These are phyloP conservation scores for barley (Hordeum vulgare) DNA, from an alignment of 176 grass and related monocot species.

Conservation along the genomic window DNA sequence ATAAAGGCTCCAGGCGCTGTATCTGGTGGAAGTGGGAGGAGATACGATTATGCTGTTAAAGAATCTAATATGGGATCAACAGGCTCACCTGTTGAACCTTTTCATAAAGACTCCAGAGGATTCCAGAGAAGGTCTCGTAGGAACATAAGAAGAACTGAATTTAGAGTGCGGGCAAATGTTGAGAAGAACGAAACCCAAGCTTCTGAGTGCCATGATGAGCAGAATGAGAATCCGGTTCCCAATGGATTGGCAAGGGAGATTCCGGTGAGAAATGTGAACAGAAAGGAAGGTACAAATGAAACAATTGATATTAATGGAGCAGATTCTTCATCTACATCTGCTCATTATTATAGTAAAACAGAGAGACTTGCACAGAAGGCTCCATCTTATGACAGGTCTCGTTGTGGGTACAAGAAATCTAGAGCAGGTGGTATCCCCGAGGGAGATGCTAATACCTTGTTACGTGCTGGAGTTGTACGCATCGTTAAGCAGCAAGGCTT, in stretches of 20 bases:
- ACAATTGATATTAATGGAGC: slow-evolving; percentile 25
- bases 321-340: slow-evolving; percentile 27
- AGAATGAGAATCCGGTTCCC: slow-evolving; percentile 26
- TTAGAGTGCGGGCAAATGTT: slow-evolving; percentile 63
- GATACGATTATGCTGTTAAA: slow-evolving; percentile 60
- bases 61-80: slow-evolving; percentile 41
- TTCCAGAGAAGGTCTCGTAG: slow-evolving; percentile 58
- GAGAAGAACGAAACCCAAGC: slow-evolving; percentile 49
- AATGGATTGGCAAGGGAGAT: slow-evolving; percentile 34
- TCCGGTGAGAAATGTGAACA: slow-evolving; percentile 39
- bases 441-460: slow-evolving; percentile 40
- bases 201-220: slow-evolving; percentile 39
- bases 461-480: slow-evolving; percentile 60
- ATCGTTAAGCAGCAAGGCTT: slow-evolving; percentile 85
- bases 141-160: slow-evolving; percentile 67
- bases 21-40: slow-evolving; percentile 59
- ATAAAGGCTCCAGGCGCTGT: slow-evolving; percentile 29
- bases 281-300: slow-evolving; percentile 40
- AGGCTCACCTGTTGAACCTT: slow-evolving; percentile 40
- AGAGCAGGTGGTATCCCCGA: slow-evolving; percentile 25
- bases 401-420: slow-evolving; percentile 36
- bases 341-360: slow-evolving; percentile 29
- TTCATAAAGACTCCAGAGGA: slow-evolving; percentile 57
- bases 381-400: slow-evolving; percentile 39
- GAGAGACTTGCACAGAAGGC: slow-evolving; percentile 36